These are phyloP conservation scores for Yamadazyma siamensis DNA, from an alignment of 1,139 yeast species.

Conservation along the genomic window DNA sequence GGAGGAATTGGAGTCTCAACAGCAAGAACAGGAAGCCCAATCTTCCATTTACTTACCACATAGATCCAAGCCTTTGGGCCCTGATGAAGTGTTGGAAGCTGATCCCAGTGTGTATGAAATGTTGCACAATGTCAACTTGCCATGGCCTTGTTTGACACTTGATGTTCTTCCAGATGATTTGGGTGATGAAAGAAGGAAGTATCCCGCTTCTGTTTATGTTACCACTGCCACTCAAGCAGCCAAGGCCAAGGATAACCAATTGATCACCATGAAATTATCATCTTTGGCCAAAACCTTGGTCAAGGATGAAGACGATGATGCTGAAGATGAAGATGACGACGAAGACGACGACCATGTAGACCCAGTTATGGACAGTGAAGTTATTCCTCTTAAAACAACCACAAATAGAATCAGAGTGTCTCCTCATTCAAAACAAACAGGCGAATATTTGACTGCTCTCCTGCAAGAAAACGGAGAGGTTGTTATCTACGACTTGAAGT, in stretches of 20 bases:
- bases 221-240: constrained; percentile 96
- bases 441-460: constrained; percentile 84
- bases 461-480: constrained; percentile 93
- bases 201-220: constrained; percentile 82
- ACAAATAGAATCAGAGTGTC: constrained; percentile 87
- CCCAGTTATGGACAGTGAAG: constrained; percentile 84
- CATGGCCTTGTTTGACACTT: constrained; percentile 95
- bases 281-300: constrained; percentile 82
- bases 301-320: constrained; percentile 71
- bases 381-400: constrained; percentile 72
- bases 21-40: constrained; percentile 22
- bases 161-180: constrained; percentile 83
- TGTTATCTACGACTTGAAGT: constrained; percentile 68
- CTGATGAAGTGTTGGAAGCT: constrained; percentile 94
- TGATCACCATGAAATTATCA: constrained; percentile 78
- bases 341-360: constrained; percentile 70
- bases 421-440: constrained; percentile 72
- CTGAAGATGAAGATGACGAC: constrained; percentile 60
- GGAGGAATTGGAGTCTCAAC: constrained; percentile 31
- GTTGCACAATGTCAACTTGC: constrained; percentile 90
- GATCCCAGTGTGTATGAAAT: constrained; percentile 95
- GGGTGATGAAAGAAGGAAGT: constrained; percentile 85
- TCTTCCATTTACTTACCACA: constrained; percentile 76
- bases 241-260: constrained; percentile 80
- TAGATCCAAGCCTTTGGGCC: constrained; percentile 83